phyloP scores from a whole-genome alignment of 805 yeast genomes.

The Tetrapisispora phaffii region DNA sequence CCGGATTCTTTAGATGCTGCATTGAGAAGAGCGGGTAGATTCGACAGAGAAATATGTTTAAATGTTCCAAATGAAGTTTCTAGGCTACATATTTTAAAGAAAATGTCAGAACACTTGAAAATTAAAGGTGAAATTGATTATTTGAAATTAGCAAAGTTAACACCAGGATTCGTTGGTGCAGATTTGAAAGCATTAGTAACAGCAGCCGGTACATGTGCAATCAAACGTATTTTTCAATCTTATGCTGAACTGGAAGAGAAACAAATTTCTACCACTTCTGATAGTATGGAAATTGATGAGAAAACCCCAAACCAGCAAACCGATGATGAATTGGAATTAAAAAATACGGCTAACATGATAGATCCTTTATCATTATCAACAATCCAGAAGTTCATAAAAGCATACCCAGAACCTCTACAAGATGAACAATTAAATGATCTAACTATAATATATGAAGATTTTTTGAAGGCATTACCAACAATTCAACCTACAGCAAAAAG shows the following conservation, averaged over 20 bases:
- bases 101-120: conserved; percentile 61
- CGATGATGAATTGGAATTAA: conserved; percentile 13
- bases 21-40: conserved; percentile 90
- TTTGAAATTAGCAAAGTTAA: conserved; percentile 67
- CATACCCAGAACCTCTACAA: conserved; percentile 73
- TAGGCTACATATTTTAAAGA: conserved; percentile 60
- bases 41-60: conserved; percentile 87
- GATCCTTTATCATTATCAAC: conserved; percentile 42
- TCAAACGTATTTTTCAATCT: conserved; percentile 75
- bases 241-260: conserved; percentile 23
- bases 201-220: conserved; percentile 91
- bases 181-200: conserved; percentile 88
- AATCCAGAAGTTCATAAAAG: conserved; percentile 59
- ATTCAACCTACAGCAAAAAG: conserved; percentile 96
- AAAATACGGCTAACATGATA: conserved; percentile 28
- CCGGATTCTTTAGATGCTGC: conserved; percentile 95
- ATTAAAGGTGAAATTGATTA: conserved; percentile 65
- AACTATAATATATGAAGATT: conserved; percentile 70
- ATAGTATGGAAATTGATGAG: conserved; percentile 27
- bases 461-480: conserved; percentile 74
- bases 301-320: background rate
- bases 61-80: conserved; percentile 89
- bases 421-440: conserved; percentile 66
- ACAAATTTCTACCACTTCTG: conserved; percentile 9
- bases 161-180: conserved; percentile 98